Evolutionary conservation across 768 basidiomycete species (phyloP).

Genomic region (Thelephora aurantiotincta): DNA sequence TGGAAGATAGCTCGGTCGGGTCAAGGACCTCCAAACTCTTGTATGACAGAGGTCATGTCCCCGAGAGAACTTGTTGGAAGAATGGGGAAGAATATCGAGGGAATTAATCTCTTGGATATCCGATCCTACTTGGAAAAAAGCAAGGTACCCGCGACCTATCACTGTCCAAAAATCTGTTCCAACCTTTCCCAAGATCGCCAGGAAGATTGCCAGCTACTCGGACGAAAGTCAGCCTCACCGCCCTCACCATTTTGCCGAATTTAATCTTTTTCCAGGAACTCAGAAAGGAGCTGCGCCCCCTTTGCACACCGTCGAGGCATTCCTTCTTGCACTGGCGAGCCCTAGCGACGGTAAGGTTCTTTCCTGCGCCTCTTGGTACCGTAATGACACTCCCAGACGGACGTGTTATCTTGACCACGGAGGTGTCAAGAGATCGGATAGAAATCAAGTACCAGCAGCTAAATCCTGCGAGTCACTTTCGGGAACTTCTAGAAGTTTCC

Average conservation of each 20-base stretch:
- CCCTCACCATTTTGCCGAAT: background rate
- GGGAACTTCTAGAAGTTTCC: constrained; percentile 69
- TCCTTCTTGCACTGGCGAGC: constrained; percentile 64
- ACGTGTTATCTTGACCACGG: constrained; percentile 39
- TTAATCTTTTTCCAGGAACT: background rate
- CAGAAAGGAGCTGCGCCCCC: constrained; percentile 33
- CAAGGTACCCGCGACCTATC: constrained; percentile 37
- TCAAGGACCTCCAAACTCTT: constrained; percentile 11
- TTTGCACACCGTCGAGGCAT: constrained; percentile 66
- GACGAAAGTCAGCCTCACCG: constrained; percentile 22
- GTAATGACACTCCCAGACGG: constrained; percentile 38
- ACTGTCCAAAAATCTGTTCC: background rate
- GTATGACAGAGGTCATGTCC: constrained; percentile 48
- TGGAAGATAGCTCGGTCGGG: constrained; percentile 28
- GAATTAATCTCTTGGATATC: constrained; percentile 75
- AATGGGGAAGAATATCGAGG: constrained; percentile 54
- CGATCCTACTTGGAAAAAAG: constrained; percentile 70
- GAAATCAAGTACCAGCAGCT: constrained; percentile 85
- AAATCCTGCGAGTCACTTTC: constrained; percentile 80
- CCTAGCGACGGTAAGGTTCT: constrained; percentile 47
- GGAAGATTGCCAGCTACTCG: constrained; percentile 78
- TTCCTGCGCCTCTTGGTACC: background rate
- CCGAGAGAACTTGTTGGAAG: constrained; percentile 48
- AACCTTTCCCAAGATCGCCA: constrained; percentile 34
- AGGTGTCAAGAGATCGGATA: constrained; percentile 27